Evolutionary conservation across 2,329 filamentous ascomycete species (phyloP).

Genomic region (Pyrenophora seminiperda): DNA sequence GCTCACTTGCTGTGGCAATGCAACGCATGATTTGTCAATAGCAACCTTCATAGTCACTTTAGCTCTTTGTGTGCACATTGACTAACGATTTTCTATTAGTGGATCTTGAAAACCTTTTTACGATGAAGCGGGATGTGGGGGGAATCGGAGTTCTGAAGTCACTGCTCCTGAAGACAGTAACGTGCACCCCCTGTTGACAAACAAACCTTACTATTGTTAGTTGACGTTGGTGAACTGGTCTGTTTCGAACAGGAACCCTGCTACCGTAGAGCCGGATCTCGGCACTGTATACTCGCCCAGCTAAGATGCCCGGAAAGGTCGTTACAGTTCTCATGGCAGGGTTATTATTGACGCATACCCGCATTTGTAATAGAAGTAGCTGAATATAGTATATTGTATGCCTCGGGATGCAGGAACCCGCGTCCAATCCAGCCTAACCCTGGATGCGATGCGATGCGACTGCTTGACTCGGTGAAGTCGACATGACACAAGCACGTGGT

Average conservation of each 20-base stretch:
- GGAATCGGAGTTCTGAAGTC: too few relatives aligned
- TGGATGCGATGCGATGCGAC: neutral
- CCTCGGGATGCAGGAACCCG: neutral
- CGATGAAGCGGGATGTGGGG: too few relatives aligned
- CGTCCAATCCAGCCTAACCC: neutral
- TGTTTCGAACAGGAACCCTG: neutral
- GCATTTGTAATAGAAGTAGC: neutral
- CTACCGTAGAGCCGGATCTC: constrained; percentile 1
- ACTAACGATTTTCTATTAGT: too few relatives aligned
- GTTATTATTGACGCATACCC: neutral
- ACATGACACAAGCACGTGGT: neutral
- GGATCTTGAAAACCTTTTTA: too few relatives aligned
- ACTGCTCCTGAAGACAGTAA: too few relatives aligned
- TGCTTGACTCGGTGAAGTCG: neutral
- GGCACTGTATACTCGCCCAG: neutral
- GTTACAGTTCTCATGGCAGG: neutral
- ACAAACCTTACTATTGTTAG: neutral
- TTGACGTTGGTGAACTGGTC: neutral
- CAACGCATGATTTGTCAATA: too few relatives aligned
- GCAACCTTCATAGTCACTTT: too few relatives aligned
- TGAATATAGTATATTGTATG: neutral
- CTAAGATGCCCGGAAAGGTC: neutral
- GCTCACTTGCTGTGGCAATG: too few relatives aligned
- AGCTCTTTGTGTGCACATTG: too few relatives aligned
- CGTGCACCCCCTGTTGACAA: neutral